Evolutionary conservation across 208 protist genomes (phyloP).

Genomic region (Perkinsela sp.): DNA sequence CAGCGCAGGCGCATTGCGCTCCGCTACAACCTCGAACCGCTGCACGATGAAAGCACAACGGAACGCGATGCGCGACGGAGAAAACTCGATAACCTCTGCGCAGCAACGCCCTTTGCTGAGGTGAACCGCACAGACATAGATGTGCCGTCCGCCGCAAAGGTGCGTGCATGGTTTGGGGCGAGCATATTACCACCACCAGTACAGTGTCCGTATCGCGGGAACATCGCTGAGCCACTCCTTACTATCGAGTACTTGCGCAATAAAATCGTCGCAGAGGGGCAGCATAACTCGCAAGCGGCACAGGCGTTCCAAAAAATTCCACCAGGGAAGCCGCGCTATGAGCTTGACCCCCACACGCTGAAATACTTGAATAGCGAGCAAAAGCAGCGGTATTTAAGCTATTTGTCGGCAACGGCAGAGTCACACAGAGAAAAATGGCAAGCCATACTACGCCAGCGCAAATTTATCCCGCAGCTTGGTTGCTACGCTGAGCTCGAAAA

Average conservation of each 20-base stretch:
- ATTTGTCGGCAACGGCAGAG: background rate
- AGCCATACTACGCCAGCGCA: background rate
- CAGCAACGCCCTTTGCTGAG: conserved; percentile 37
- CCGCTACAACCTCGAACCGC: conserved; percentile 42
- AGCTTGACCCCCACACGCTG: background rate
- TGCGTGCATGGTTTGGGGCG: conserved; percentile 50
- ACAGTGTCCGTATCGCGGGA: conserved; percentile 7
- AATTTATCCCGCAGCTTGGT: background rate
- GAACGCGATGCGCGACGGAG: conserved; percentile 29
- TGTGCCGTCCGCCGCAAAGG: conserved; percentile 13
- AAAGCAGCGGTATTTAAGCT: background rate
- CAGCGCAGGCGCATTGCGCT: conserved; percentile 45
- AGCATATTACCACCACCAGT: conserved; percentile 49
- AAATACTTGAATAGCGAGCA: background rate
- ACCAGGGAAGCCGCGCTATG: background rate
- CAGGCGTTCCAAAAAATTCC: background rate
- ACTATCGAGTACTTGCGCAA: background rate
- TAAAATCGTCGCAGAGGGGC: background rate
- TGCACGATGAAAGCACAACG: conserved; percentile 36
- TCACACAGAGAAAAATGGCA: background rate
- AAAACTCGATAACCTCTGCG: conserved; percentile 39
- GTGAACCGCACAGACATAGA: background rate
- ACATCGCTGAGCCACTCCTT: background rate
- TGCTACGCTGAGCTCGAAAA: background rate
- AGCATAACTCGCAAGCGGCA: background rate